Evolutionary conservation across 768 basidiomycete species (phyloP).

Genomic region (Neoboletus magnificus): DNA sequence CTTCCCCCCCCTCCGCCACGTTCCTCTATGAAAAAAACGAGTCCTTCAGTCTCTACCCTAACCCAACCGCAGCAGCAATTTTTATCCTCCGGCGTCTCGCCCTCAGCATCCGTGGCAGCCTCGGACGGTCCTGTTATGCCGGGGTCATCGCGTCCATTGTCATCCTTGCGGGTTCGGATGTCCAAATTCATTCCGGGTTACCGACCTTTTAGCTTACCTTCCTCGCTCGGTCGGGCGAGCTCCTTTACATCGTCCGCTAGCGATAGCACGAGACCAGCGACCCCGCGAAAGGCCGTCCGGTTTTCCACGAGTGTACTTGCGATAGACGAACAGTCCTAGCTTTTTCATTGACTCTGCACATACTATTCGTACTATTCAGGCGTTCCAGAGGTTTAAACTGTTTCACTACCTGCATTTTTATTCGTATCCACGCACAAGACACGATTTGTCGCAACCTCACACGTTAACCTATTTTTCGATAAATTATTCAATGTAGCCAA

Average conservation of each 20-base stretch:
- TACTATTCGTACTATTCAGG: conserved; percentile 3
- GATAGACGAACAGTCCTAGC: conserved; percentile 22
- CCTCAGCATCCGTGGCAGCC: conserved; percentile 37
- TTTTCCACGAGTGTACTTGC: conserved; percentile 49
- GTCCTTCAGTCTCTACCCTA: conserved; percentile 22
- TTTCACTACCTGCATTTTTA: conserved; percentile 21
- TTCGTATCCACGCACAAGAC: conserved; percentile 22
- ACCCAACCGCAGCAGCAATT: conserved; percentile 17
- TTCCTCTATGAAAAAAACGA: conserved; percentile 62
- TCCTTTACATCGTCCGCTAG: conserved; percentile 33
- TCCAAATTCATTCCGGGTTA: conserved; percentile 48
- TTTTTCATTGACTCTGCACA: background rate
- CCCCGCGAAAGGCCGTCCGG: conserved; percentile 58
- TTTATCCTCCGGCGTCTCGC: conserved; percentile 14
- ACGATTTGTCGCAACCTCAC: conserved; percentile 8
- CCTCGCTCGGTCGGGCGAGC: conserved; percentile 34
- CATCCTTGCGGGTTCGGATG: conserved; percentile 48
- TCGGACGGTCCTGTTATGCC: conserved; percentile 29
- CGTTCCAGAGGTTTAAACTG: conserved; percentile 5
- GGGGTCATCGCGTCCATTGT: conserved; percentile 27
- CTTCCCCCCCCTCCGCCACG: conserved; percentile 57
- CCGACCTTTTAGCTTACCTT: conserved; percentile 35
- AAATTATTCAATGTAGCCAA: conserved; percentile 34
- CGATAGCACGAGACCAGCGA: conserved; percentile 38
- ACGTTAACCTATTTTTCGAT: conserved; percentile 24